These are phyloP conservation scores for Solanum gandarillasii DNA, from an alignment of 257 asterid genomes.

Conservation along the genomic window DNA sequence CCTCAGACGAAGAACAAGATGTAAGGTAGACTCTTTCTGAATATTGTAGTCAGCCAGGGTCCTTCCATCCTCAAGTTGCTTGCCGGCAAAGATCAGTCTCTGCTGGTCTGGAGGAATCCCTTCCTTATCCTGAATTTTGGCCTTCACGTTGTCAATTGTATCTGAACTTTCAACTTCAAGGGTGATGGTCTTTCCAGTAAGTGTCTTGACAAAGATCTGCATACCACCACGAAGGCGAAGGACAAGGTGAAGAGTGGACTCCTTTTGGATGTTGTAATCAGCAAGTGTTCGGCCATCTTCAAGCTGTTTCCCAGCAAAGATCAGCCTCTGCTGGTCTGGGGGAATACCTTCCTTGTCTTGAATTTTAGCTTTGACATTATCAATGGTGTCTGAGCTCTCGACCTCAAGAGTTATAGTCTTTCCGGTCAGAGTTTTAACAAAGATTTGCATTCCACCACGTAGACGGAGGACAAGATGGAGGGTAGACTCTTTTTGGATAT, in stretches of 20 bases:
- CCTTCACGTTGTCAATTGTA: background rate
- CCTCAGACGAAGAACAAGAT: background rate
- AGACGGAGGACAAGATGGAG: background rate
- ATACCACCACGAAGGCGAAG: background rate
- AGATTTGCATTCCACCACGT: background rate
- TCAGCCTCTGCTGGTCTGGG: background rate
- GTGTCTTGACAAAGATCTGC: background rate
- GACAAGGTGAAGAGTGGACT: background rate
- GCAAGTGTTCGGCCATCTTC: background rate
- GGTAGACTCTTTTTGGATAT: background rate
- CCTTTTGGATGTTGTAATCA: background rate
- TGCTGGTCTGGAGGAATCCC: constrained; percentile 1
- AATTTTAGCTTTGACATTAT: background rate
- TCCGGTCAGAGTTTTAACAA: background rate
- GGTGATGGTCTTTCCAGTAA: background rate
- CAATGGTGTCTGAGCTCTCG: background rate
- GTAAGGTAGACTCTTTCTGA: background rate
- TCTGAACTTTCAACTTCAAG: background rate
- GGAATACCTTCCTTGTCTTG: background rate
- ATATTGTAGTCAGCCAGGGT: background rate
- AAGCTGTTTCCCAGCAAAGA: background rate
- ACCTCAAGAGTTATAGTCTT: background rate
- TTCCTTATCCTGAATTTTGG: background rate
- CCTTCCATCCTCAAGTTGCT: background rate
- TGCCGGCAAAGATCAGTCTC: background rate